Conservation (phyloP, 1,284 basidiomycete species). For the Caloboletus inedulis region DNA sequence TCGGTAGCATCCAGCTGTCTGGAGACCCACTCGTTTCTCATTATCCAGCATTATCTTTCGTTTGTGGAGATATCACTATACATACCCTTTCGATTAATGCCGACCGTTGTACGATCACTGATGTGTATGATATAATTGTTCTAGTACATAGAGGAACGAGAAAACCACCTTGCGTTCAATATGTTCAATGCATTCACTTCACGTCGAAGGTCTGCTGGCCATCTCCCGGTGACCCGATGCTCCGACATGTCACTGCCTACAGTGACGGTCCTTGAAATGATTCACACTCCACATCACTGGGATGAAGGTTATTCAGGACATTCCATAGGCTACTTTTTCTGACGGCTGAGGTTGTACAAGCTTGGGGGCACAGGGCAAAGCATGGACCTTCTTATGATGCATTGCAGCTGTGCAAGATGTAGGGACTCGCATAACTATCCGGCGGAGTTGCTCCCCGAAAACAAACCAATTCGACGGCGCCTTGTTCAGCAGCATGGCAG, state of each 20-base stretch:
- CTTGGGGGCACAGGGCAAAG: too few relatives aligned
- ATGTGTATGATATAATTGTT: conserved; percentile 9
- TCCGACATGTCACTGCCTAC: not conserved
- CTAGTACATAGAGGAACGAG: not conserved
- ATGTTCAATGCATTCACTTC: not conserved
- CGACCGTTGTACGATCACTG: not conserved
- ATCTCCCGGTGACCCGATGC: not conserved
- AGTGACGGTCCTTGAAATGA: too few relatives aligned
- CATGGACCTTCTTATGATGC: too few relatives aligned
- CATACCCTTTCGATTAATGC: conserved; percentile 11
- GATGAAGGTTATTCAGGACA: too few relatives aligned
- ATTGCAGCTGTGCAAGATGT: conserved; percentile 18
- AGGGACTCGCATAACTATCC: conserved; percentile 34
- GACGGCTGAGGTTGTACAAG: too few relatives aligned
- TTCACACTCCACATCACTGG: too few relatives aligned
- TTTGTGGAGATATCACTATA: conserved; percentile 5
- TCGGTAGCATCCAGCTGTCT: conserved; percentile 15
- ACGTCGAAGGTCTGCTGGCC: not conserved
- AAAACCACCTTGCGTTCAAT: not conserved
- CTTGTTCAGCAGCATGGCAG: conserved; percentile 48
- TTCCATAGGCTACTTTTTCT: too few relatives aligned
- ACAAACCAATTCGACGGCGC: conserved; percentile 54
- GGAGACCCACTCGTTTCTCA: not conserved
- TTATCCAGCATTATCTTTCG: conserved; percentile 1
- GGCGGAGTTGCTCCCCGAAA: conserved; percentile 45